Conservation (phyloP, 2,329 filamentous ascomycete species). For the Diaporthe caulivora region DNA sequence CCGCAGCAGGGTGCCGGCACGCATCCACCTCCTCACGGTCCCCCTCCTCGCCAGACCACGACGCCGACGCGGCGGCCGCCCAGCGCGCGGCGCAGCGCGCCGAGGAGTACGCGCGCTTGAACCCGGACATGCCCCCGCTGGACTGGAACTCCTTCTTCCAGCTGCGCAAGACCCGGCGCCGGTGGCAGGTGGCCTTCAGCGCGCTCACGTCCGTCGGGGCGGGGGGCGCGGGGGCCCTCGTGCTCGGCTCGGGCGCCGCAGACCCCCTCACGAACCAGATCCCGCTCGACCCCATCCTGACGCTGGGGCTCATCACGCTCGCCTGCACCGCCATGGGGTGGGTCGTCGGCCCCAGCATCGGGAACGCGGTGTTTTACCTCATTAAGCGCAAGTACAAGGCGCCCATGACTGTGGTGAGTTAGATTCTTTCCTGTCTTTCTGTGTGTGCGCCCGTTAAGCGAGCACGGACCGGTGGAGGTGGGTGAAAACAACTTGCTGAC, state of each 20-base stretch:
- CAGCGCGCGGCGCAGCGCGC: constrained; percentile 43
- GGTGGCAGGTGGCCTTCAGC: constrained; percentile 85
- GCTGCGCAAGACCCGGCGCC: constrained; percentile 86
- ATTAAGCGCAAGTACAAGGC: constrained; percentile 77
- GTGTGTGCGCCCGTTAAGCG: fast-evolving
- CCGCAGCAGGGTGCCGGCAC: constrained; percentile 43
- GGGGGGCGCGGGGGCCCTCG: constrained; percentile 72
- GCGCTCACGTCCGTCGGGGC: constrained; percentile 72
- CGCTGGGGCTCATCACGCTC: constrained; percentile 83
- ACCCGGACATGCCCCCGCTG: constrained; percentile 58
- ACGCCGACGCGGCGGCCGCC: constrained; percentile 42
- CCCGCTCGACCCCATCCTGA: constrained; percentile 88
- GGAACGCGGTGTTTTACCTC: constrained; percentile 82
- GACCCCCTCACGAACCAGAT: constrained; percentile 79
- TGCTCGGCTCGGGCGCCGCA: constrained; percentile 78
- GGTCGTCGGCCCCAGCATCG: constrained; percentile 86
- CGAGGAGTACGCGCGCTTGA: constrained; percentile 38
- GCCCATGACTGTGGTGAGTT: constrained; percentile 77
- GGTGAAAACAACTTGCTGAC: constrained; percentile 30
- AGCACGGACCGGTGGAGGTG: not conserved
- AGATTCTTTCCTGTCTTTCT: not conserved
- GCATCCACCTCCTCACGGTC: constrained; percentile 23
- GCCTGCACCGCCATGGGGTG: constrained; percentile 68
- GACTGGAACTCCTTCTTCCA: constrained; percentile 95
- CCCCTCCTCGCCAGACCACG: constrained; percentile 34